phyloP scores from a whole-genome alignment of 148 eudicot species.

The Rhododendron mucronatum region DNA sequence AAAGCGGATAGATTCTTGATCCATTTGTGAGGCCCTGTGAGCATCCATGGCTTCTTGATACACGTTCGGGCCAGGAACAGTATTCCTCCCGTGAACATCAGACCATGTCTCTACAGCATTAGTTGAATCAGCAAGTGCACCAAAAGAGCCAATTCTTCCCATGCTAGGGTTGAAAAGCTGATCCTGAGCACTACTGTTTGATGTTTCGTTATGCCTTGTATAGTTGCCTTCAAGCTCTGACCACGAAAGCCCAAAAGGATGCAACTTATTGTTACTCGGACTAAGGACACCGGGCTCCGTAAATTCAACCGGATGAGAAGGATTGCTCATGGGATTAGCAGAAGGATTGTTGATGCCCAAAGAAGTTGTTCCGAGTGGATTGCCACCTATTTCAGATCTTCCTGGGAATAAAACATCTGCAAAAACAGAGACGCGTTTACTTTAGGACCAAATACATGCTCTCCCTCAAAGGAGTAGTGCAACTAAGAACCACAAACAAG shows the following conservation, averaged over 20 bases:
- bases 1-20: constrained; percentile 53
- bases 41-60: constrained; percentile 52
- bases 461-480: not conserved
- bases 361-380: constrained; percentile 30
- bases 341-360: constrained; percentile 34
- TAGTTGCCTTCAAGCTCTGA: constrained; percentile 77
- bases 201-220: constrained; percentile 40
- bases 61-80: constrained; percentile 39
- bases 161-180: constrained; percentile 32
- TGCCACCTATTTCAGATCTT: constrained; percentile 62
- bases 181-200: constrained; percentile 33
- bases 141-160: constrained; percentile 40
- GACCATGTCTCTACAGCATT: constrained; percentile 50
- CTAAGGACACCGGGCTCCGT: constrained; percentile 29
- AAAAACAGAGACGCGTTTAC: not conserved
- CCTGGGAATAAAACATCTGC: constrained; percentile 87
- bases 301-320: constrained; percentile 30
- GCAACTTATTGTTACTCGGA: constrained; percentile 50
- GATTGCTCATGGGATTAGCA: constrained; percentile 28
- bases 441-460: not conserved
- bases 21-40: constrained; percentile 39
- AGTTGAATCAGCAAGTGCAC: constrained; percentile 38
- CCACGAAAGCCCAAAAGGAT: constrained; percentile 88
- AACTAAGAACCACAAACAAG: not conserved
- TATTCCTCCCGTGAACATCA: constrained; percentile 36